These are phyloP conservation scores for Apium graveolens DNA, from an alignment of 129 eudicot genomes.

Conservation along the genomic window DNA sequence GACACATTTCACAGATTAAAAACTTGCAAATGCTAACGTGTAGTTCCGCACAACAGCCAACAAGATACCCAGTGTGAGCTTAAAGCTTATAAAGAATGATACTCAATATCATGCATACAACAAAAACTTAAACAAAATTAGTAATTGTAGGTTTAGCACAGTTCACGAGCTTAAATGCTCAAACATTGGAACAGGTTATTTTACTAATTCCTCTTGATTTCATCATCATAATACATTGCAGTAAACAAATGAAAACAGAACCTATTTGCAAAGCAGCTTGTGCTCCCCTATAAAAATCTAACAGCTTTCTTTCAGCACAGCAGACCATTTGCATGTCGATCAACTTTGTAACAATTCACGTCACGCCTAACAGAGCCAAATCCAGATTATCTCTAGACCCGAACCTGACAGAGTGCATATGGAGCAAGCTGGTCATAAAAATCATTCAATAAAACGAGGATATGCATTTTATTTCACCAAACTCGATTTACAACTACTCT, in stretches of 20 bases:
- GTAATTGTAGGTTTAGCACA: neutral
- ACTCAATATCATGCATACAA: neutral
- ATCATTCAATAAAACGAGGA: neutral
- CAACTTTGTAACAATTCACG: too few species aligned
- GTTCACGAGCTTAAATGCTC: neutral
- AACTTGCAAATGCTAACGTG: too few species aligned
- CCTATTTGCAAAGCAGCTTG: neutral
- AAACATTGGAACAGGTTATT: neutral
- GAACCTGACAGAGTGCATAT: neutral
- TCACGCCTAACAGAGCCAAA: neutral
- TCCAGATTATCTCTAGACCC: neutral
- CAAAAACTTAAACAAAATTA: neutral
- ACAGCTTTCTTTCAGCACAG: neutral
- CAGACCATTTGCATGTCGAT: neutral
- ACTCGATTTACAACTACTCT: neutral
- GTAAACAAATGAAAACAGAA: neutral
- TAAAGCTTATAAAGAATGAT: too few species aligned
- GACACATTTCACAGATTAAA: too few species aligned
- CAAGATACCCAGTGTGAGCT: too few species aligned
- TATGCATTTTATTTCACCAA: conserved; percentile 2
- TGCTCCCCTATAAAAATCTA: neutral
- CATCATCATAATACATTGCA: neutral
- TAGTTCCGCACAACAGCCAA: too few species aligned
- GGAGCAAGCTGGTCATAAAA: neutral
- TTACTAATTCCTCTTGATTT: neutral